Conservation (phyloP, 345 rosid species). For the Capsella bursapastoris region DNA sequence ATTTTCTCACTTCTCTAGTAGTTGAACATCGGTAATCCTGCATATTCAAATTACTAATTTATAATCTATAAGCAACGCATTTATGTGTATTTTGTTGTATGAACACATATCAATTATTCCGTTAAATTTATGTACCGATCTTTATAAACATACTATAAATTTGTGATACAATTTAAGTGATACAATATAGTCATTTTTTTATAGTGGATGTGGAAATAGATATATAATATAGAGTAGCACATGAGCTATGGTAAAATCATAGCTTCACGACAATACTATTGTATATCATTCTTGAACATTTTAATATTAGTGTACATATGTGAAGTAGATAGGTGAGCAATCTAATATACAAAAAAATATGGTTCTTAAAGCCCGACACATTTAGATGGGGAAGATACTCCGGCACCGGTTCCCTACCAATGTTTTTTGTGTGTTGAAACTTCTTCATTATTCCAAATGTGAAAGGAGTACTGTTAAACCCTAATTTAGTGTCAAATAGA, state of each 20-base stretch:
- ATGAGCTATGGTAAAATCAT: background rate
- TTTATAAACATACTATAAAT: background rate
- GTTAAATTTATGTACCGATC: background rate
- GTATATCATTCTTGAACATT: background rate
- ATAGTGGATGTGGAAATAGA: no score
- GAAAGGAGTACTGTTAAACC: background rate
- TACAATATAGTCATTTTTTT: no score
- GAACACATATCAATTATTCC: no score
- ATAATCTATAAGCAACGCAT: constrained; percentile 10
- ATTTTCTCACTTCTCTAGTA: background rate
- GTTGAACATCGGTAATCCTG: background rate
- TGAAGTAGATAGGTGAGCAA: background rate
- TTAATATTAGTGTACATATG: background rate
- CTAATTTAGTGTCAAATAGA: background rate
- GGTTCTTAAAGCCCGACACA: background rate
- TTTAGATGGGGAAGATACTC: background rate
- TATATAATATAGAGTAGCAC: background rate
- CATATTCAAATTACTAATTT: background rate
- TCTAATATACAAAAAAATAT: background rate
- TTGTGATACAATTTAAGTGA: no score
- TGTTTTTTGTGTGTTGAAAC: background rate
- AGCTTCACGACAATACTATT: background rate
- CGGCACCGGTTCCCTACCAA: background rate
- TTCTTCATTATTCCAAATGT: background rate
- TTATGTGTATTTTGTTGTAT: background rate